Evolutionary conservation across 805 yeast species (phyloP).

Genomic region (Saturnispora mendoncae): DNA sequence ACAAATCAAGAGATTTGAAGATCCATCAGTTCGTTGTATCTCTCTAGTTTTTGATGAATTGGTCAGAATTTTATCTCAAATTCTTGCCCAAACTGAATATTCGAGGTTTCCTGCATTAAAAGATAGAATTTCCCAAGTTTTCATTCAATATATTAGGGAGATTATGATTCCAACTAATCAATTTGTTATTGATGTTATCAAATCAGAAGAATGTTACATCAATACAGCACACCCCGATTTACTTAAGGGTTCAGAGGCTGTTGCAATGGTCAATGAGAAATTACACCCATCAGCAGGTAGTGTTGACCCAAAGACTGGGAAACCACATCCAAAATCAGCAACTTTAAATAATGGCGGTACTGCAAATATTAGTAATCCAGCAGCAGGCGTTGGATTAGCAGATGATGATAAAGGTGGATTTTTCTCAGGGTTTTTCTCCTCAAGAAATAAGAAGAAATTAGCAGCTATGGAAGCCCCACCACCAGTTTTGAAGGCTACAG

Average conservation of each 20-base stretch:
- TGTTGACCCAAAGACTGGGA: slow-evolving; percentile 86
- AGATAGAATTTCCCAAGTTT: slow-evolving; percentile 73
- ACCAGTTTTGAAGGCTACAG: slow-evolving; percentile 84
- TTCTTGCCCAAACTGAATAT: slow-evolving; percentile 71
- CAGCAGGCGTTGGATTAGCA: slow-evolving; percentile 17
- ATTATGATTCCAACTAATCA: slow-evolving; percentile 77
- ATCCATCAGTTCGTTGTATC: slow-evolving; percentile 83
- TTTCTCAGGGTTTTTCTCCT: slow-evolving; percentile 90
- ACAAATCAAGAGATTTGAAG: slow-evolving; percentile 89
- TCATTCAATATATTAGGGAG: slow-evolving; percentile 70
- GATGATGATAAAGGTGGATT: slow-evolving; percentile 59
- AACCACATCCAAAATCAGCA: slow-evolving; percentile 35
- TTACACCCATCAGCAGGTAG: slow-evolving; percentile 71
- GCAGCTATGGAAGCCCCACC: slow-evolving; percentile 98
- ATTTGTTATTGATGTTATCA: slow-evolving; percentile 76
- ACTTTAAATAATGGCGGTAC: too few species aligned
- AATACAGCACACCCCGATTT: slow-evolving; percentile 98
- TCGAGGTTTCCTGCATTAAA: slow-evolving; percentile 85
- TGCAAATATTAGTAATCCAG: slow-evolving; percentile 20
- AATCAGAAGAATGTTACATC: slow-evolving; percentile 85
- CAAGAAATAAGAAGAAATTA: slow-evolving; percentile 86
- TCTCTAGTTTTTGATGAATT: slow-evolving; percentile 88
- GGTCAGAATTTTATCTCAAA: slow-evolving; percentile 80
- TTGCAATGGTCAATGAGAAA: slow-evolving; percentile 85
- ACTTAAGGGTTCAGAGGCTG: slow-evolving; percentile 88